phyloP scores from a whole-genome alignment of 2,329 filamentous ascomycete genomes.

The Beauveria scarabaeidicola region DNA sequence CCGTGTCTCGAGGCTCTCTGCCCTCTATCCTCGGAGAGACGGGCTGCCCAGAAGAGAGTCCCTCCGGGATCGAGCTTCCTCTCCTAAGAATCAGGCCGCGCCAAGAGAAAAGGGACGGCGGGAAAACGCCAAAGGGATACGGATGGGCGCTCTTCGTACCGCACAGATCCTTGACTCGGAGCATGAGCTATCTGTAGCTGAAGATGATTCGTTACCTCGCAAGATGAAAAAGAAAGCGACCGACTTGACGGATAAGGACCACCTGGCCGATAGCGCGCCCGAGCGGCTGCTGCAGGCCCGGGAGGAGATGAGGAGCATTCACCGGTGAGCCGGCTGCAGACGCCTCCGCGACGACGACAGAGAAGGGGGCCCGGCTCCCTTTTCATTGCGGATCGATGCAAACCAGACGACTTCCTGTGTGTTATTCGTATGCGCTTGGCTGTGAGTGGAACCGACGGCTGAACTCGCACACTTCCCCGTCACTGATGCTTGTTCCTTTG shows the following conservation, averaged over 20 bases:
- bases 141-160: background rate
- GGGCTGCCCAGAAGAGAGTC: background rate
- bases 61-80: background rate
- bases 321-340: too few species aligned
- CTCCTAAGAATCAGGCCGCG: background rate
- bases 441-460: background rate
- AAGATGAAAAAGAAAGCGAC: background rate
- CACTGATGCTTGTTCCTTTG: background rate
- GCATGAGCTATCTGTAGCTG: background rate
- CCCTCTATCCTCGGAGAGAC: background rate
- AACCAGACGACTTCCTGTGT: too few species aligned
- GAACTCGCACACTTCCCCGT: background rate
- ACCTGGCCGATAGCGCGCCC: background rate
- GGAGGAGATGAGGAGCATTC: background rate
- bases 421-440: too few species aligned
- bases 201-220: background rate
- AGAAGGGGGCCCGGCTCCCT: background rate
- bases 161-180: background rate
- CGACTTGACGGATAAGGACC: background rate
- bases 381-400: too few species aligned
- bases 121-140: background rate
- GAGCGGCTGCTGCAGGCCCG: background rate
- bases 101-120: background rate
- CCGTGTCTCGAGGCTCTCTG: conserved; percentile 17
- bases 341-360: background rate